Evolutionary conservation across 441 rosid species (phyloP).

Genomic region (Arabidopsis lyrata): DNA sequence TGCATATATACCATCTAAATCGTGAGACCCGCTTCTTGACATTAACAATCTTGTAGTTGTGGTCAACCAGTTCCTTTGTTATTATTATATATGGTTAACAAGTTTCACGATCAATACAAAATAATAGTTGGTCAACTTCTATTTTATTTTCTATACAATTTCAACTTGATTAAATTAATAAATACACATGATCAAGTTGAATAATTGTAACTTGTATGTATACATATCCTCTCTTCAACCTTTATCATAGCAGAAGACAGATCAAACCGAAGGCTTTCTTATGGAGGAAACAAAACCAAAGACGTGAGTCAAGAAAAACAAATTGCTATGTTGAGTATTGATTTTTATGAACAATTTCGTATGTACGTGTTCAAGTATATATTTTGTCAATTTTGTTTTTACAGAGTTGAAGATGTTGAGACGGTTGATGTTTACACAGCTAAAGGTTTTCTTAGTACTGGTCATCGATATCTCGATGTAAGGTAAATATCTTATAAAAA

Average conservation of each 20-base stretch:
- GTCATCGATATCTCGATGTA: slow-evolving; percentile 55
- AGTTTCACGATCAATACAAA: slow-evolving; percentile 4
- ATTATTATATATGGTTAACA: no score
- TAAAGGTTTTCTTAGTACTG: slow-evolving; percentile 51
- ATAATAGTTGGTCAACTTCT: slow-evolving; percentile 32
- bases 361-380: background rate
- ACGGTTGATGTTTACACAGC: slow-evolving; percentile 52
- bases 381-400: background rate
- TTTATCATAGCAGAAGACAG: slow-evolving; percentile 22
- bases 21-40: background rate
- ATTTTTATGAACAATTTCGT: background rate
- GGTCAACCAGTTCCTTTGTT: background rate
- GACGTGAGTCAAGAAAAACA: slow-evolving; percentile 27
- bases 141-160: background rate
- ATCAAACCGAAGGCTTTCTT: slow-evolving; percentile 28
- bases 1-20: background rate
- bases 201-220: background rate
- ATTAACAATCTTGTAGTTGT: background rate
- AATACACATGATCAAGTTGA: slow-evolving; percentile 14
- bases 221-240: slow-evolving; percentile 2
- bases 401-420: slow-evolving; percentile 48
- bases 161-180: slow-evolving; percentile 11
- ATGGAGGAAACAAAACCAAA: slow-evolving; percentile 41
- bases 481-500: slow-evolving; percentile 40
- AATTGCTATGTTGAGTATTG: background rate